Evolutionary conservation across 441 rosid genomes (phyloP).

Genomic region (Manihot esculenta): DNA sequence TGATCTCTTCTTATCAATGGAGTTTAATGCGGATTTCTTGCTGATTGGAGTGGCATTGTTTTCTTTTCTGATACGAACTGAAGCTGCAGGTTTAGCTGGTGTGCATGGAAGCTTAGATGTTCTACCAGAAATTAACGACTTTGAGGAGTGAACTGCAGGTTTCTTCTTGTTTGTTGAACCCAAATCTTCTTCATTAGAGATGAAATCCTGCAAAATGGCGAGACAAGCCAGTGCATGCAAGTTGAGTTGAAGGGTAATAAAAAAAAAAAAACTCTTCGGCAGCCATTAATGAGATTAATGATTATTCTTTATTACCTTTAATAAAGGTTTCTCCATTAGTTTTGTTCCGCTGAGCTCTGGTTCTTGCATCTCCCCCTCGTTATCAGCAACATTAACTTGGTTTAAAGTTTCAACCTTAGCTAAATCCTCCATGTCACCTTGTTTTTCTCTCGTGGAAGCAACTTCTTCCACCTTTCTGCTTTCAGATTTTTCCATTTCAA

Average conservation of each 20-base stretch:
- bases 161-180: conserved; percentile 40
- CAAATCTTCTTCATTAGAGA: conserved; percentile 30
- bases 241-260: conserved; percentile 7
- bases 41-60: conserved; percentile 27
- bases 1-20: conserved; percentile 41
- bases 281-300: background rate
- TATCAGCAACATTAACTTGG: conserved; percentile 23
- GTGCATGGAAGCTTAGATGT: conserved; percentile 29
- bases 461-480: conserved; percentile 14
- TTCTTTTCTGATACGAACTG: conserved; percentile 35
- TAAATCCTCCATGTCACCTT: conserved; percentile 25
- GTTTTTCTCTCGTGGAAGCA: conserved; percentile 19
- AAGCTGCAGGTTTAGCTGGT: conserved; percentile 32
- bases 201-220: conserved; percentile 36
- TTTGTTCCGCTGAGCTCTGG: conserved; percentile 36
- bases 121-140: conserved; percentile 24
- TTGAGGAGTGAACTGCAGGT: conserved; percentile 26
- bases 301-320: conserved; percentile 44
- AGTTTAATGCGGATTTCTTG: conserved; percentile 33
- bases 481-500: conserved; percentile 19
- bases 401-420: conserved; percentile 26
- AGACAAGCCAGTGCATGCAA: background rate
- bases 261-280: background rate
- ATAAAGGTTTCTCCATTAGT: conserved; percentile 24
- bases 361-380: conserved; percentile 22